Evolutionary conservation across 768 basidiomycete genomes (phyloP).

Genomic region (Mycena chlorophos): DNA sequence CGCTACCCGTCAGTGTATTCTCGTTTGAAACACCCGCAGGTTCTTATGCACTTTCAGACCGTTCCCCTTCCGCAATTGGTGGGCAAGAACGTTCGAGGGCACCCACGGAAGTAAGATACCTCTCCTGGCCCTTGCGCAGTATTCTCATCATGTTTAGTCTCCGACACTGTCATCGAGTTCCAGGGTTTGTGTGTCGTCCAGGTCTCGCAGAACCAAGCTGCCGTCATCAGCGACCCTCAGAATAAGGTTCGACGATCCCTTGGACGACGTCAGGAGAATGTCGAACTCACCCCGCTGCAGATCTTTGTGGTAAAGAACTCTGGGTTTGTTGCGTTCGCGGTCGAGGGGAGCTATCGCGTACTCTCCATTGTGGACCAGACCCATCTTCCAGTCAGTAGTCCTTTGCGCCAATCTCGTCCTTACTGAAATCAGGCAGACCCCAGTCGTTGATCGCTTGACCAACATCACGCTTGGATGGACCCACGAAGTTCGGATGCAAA

Average conservation of each 20-base stretch:
- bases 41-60: slow-evolving; percentile 2
- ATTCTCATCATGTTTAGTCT: slow-evolving; percentile 46
- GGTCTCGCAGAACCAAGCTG: slow-evolving; percentile 83
- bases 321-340: slow-evolving; percentile 75
- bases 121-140: not conserved
- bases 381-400: slow-evolving; percentile 52
- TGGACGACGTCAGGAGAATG: no score
- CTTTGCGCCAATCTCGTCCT: not conserved
- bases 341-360: slow-evolving; percentile 78
- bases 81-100: slow-evolving; percentile 74
- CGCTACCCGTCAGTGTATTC: slow-evolving; percentile 57
- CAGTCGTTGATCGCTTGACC: slow-evolving; percentile 65
- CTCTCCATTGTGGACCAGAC: slow-evolving; percentile 85
- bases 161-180: slow-evolving; percentile 81
- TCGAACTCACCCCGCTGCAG: slow-evolving; percentile 33
- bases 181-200: slow-evolving; percentile 82
- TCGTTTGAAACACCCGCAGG: not conserved
- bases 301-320: slow-evolving; percentile 80
- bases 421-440: not conserved
- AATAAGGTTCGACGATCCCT: no score
- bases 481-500: slow-evolving; percentile 79
- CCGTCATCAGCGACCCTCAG: slow-evolving; percentile 75
- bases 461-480: slow-evolving; percentile 62
- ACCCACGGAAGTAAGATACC: slow-evolving; percentile 59
- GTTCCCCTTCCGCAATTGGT: slow-evolving; percentile 80